Evolutionary conservation across 352 stramenopile genomes (phyloP).

Genomic region (Phytopythium helicoides): DNA sequence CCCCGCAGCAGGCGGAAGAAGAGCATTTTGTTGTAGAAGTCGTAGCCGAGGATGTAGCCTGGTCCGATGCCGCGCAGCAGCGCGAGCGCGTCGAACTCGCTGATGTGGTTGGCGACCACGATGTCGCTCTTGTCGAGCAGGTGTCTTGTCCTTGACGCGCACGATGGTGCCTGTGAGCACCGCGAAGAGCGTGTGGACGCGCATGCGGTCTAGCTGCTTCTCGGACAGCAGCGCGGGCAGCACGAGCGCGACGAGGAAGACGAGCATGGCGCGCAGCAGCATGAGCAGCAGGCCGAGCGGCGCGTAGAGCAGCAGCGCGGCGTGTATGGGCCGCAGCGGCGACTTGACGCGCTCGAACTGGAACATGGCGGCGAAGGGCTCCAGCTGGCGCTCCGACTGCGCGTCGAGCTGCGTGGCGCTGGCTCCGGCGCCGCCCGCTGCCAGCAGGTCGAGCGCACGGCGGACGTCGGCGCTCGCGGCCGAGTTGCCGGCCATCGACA

Average conservation of each 20-base stretch:
- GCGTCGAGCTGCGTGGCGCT: slow-evolving; percentile 18
- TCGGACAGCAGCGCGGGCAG: slow-evolving; percentile 42
- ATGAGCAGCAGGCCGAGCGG: slow-evolving; percentile 52
- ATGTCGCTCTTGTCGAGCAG: slow-evolving; percentile 38
- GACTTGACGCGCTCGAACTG: slow-evolving; percentile 67
- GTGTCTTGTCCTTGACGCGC: slow-evolving; percentile 30
- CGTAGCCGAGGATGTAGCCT: slow-evolving; percentile 65
- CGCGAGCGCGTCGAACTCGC: slow-evolving; percentile 66
- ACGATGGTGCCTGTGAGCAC: slow-evolving; percentile 50
- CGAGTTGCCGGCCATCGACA: slow-evolving; percentile 29
- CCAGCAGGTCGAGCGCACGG: slow-evolving; percentile 26
- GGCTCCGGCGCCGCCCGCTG: slow-evolving; percentile 18
- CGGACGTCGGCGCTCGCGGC: slow-evolving; percentile 16
- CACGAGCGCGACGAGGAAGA: slow-evolving; percentile 43
- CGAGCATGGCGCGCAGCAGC: slow-evolving; percentile 27
- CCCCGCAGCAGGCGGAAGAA: slow-evolving; percentile 63
- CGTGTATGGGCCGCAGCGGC: slow-evolving; percentile 33
- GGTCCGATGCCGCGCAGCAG: slow-evolving; percentile 42
- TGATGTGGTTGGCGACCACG: slow-evolving; percentile 76
- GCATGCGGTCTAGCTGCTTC: slow-evolving; percentile 42
- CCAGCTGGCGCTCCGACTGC: slow-evolving; percentile 28
- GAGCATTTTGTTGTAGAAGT: slow-evolving; percentile 84
- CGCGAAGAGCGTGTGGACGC: slow-evolving; percentile 34
- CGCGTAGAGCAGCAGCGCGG: slow-evolving; percentile 54
- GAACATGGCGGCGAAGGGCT: slow-evolving; percentile 57